Evolutionary conservation across 305 asterid genomes (phyloP), one percentile per base, ranked within the genome.

Genomic region (Solanum hybrid): DNA sequence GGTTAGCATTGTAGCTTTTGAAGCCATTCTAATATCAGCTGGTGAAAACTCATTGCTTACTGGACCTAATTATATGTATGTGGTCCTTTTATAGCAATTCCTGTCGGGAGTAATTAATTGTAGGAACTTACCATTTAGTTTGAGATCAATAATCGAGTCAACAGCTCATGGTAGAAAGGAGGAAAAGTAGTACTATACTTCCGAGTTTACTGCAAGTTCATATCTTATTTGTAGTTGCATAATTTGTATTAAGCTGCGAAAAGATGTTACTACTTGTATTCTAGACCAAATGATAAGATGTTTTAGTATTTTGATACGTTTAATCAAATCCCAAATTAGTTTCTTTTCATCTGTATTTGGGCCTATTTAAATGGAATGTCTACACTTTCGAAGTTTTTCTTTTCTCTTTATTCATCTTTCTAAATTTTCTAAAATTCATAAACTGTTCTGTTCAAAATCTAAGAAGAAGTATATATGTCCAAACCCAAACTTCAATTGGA

Each of bases 1-100:
- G 95, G 99, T 96, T 88, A 91, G 96, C 90, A 71, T 78, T 88
- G 66, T 32, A 38, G 90, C 76, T 89, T 88, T 32, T 64, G 27
- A 60, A 73, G 85, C 22, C 64, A 77, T 76, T n/a, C 3, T 56
- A 60, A 27, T 24, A 13, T 76, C 22, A 84, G 42, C 87, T 84
- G 75, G 42, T 51, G 40, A 84, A 31, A 56, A 51, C 32, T 37
- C 75, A 51, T 31, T 84, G 22, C 76, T 22, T 85, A 56, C 46
- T 56, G 11, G 88, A 85, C 20, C 76, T 85, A 85, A 56, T 85
- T 85, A 31, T 85, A 31, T 85, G 42, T 31, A 85, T 85, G 32
- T 31, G 76, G 14, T 56, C 51, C 12, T 85, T 29, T 31, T 84
- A 84, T 56, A 56, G 77, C 12, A 32, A 32, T 85, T 85, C 76